Base-by-base conservation (phyloP, 2,329 filamentous ascomycete species). In the Thelonectria olida region DNA sequence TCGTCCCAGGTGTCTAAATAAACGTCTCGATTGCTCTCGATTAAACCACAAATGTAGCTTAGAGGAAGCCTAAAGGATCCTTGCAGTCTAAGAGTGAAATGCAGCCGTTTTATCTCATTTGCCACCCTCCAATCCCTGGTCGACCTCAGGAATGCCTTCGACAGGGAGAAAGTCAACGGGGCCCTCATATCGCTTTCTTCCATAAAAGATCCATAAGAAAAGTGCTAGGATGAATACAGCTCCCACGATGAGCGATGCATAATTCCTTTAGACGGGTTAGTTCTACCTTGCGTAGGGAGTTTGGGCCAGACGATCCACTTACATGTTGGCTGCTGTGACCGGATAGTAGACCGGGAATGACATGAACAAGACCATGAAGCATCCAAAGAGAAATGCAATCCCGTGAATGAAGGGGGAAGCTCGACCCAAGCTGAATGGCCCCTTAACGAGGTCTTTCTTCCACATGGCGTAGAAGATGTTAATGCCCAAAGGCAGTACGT, bases 301-400 rank as follows among this genome's bases (percentile, higher is more conserved):
- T 54, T 15, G 5, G 25, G 22, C n/a, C 15, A 31, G 13, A 34
- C 9, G 23, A 19, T 9, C n/a, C 19, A 50, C 57, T 60, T 25
- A 60, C 57, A 60, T 60, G 22, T 23, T 50, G 17, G 39, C 47
- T 22, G 50, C 51, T 9, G 42, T 34, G 19, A 60, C 57, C 8
- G 57, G 57, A 25, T 47, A 20, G 22, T 49, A 48, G 5, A 55
- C 57, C 4, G 57, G 57, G 23, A 60, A 55, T 15, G 57, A 60
- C 57, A 60, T 60, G 57, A 60, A 60, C n/a, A 60, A 22, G 9
- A 51, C 28, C 51, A 55, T 55, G 51, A 55, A 60, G 20, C 57
- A 60, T 10, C 50, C 57, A 31, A 60, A 55, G 13, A 60, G 25
- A 19, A 60, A 55, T 4, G 28, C 50, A 15, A 54, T 36, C 13